Percentiles rank a stretch among this genome's conserved stretches.
These are phyloP conservation scores for Hyparrhenia diplandra DNA, from an alignment of 176 grass and related monocot genomes.

Conservation along the genomic window DNA sequence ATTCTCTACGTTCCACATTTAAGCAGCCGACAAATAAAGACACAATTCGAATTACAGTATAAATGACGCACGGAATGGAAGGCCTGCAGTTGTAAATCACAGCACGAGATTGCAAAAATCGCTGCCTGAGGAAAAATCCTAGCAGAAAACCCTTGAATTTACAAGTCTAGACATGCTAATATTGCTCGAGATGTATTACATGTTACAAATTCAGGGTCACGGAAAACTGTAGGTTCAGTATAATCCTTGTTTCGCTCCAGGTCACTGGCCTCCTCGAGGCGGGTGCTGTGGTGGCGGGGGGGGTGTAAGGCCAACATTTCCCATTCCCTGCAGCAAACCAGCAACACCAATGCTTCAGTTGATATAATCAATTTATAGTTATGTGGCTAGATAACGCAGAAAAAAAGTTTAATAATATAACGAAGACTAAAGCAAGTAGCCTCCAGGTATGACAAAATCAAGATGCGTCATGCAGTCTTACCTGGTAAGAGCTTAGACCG, in stretches of 20 bases:
- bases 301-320: constrained; percentile 66
- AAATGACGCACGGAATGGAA: background rate
- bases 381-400: background rate
- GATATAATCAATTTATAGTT: background rate
- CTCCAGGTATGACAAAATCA: too few relatives aligned
- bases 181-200: background rate
- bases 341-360: constrained; percentile 3
- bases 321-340: constrained; percentile 64
- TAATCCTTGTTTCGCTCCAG: background rate
- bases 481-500: constrained; percentile 75
- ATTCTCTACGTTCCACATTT: too few relatives aligned
- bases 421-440: too few relatives aligned
- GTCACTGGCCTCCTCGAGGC: constrained; percentile 55
- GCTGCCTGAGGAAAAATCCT: background rate
- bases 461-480: background rate
- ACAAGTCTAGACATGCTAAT: background rate
- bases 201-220: background rate
- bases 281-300: constrained; percentile 51
- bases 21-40: background rate
- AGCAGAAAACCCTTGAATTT: background rate
- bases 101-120: background rate
- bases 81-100: background rate
- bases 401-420: background rate
- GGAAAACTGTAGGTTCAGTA: background rate
- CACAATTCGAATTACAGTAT: background rate